Evolutionary conservation across 2,329 filamentous ascomycete species (phyloP).

Genomic region (Aspergillus quadricinctus): DNA sequence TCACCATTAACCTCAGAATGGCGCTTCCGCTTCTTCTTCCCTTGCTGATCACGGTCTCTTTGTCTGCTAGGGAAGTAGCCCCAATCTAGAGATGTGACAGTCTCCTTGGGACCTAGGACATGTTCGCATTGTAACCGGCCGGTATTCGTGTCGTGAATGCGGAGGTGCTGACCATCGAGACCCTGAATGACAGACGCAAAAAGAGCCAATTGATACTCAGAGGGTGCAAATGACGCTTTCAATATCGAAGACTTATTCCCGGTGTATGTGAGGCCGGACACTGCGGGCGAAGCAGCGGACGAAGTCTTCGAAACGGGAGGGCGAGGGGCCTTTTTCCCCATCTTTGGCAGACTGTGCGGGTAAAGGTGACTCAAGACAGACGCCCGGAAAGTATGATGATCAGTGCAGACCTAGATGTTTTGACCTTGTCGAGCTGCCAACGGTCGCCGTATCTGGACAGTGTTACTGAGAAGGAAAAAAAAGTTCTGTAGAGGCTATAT

Average conservation of each 20-base stretch:
- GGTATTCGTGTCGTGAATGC: constrained; percentile 49
- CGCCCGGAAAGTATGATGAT: background rate
- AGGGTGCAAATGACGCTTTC: constrained; percentile 48
- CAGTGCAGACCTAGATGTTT: constrained; percentile 6
- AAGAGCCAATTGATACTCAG: constrained; percentile 47
- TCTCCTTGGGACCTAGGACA: constrained; percentile 43
- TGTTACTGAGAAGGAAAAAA: constrained; percentile 37
- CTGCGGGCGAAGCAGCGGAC: constrained; percentile 37
- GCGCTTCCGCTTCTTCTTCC: constrained; percentile 51
- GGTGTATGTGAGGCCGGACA: constrained; percentile 32
- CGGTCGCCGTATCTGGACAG: constrained; percentile 20
- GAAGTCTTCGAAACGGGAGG: constrained; percentile 42
- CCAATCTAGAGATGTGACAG: constrained; percentile 49
- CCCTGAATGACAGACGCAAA: constrained; percentile 53
- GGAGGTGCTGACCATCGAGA: constrained; percentile 49
- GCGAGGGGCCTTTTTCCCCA: constrained; percentile 45
- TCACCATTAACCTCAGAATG: constrained; percentile 38
- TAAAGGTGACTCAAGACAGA: background rate
- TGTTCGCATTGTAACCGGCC: constrained; percentile 49
- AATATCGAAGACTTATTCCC: constrained; percentile 46
- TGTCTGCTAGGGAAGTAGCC: constrained; percentile 39
- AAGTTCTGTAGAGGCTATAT: constrained; percentile 36
- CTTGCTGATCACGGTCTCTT: constrained; percentile 34
- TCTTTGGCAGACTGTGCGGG: constrained; percentile 23
- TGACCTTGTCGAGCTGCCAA: constrained; percentile 21